phyloP scores from a whole-genome alignment of 768 basidiomycete species.

The Sarcodon aspratus region DNA sequence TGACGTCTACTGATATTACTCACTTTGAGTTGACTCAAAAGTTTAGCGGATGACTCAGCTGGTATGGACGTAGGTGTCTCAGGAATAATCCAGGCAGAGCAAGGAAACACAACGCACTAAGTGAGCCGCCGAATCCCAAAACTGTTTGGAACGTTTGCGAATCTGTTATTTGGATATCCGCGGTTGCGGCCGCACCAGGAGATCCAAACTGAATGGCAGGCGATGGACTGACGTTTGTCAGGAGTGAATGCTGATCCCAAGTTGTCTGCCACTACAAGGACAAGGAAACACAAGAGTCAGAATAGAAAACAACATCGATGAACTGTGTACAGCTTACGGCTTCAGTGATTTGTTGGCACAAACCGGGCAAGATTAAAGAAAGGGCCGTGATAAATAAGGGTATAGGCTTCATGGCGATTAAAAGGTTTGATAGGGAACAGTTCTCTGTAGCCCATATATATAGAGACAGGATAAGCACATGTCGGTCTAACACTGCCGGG shows the following conservation, averaged over 20 bases:
- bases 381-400: too few relatives aligned
- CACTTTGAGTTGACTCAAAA: slow-evolving; percentile 58
- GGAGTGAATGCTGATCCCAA: slow-evolving; percentile 29
- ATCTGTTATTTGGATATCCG: slow-evolving; percentile 55
- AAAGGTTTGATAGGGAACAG: too few relatives aligned
- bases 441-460: too few relatives aligned
- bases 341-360: too few relatives aligned
- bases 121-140: slow-evolving; percentile 52
- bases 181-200: slow-evolving; percentile 43
- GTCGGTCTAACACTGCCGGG: too few relatives aligned
- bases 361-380: too few relatives aligned
- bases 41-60: slow-evolving; percentile 65
- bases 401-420: too few relatives aligned
- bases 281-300: too few relatives aligned
- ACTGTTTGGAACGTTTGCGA: slow-evolving; percentile 45
- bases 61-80: neutral
- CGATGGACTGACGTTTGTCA: slow-evolving; percentile 32
- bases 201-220: slow-evolving; percentile 42
- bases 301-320: too few relatives aligned
- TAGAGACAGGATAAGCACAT: too few relatives aligned
- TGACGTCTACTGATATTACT: neutral
- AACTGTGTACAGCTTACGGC: too few relatives aligned
- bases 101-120: slow-evolving; percentile 32
- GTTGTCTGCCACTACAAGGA: slow-evolving; percentile 19
- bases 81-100: slow-evolving; percentile 1